Base-by-base conservation (phyloP, 129 eudicot species). In the Tanacetum coccineum region DNA sequence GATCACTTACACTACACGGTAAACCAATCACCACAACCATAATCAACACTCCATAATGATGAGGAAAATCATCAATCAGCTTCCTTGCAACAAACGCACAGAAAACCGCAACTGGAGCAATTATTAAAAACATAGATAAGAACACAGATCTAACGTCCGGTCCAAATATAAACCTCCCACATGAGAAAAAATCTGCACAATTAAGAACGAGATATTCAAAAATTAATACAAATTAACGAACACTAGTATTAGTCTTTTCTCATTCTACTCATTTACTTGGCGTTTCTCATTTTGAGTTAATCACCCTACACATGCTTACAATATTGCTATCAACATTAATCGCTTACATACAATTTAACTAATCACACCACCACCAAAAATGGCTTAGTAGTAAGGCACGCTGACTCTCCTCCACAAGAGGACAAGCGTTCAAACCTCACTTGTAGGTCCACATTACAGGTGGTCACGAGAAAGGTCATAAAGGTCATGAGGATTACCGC, bases 121-220 rank as follows among this genome's bases (percentile, higher is more conserved):
- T 86, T 65, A 91, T 82, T 28, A 91, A 82, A 59, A 71, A 84
- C 42, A 86, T 53, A 21, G 97, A 78, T 13, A 87, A 64, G 68
- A 82, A 81, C 20, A 91, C 59, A 21, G 95, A 84, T 81, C 88
- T 75, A 14, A 68, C 89, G 70, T 91, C 97, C 0, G 95, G 95
- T 19, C 97, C 97, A 62, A 87, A 85, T 40, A 91, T 78, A 17
- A 87, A 70, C 71, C 97, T 85, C 62, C 97, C 97, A 39, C 82
- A 86, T 78, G 58, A 86, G 70, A n/a, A 79, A 91, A 91, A 74
- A 39, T 78, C 97, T 91, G 90, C 84, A 72, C 66, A 66, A 63
- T 13, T 52, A 64, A 58, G n/a, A 45, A 58, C 39, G 61, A 64
- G 54, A n/a, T n/a, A n/a, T n/a, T 15, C 66, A 56, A 25, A 53